Conservation (phyloP, 176 grass and related monocot species). For the Metroxylon sagu region DNA sequence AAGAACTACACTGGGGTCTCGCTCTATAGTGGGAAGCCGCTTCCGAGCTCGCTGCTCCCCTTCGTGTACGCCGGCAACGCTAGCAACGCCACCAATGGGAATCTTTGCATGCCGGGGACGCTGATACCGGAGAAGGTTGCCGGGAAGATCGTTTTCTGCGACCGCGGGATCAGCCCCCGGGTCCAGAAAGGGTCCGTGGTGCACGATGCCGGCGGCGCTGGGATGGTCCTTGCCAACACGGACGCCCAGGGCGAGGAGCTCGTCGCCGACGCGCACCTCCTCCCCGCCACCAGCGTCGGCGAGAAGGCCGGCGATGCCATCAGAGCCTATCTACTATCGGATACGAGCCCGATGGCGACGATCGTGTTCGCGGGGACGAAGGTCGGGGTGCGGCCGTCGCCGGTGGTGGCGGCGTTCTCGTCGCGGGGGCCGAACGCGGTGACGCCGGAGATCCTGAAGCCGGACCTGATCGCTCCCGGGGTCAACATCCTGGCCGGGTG, state of each 20-base stretch:
- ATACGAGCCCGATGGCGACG: slow-evolving; percentile 55
- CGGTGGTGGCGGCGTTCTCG: slow-evolving; percentile 90
- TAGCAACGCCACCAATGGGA: slow-evolving; percentile 61
- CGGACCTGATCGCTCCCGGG: slow-evolving; percentile 77
- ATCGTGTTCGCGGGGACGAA: slow-evolving; percentile 69
- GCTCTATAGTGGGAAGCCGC: slow-evolving; percentile 60
- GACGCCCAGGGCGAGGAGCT: slow-evolving; percentile 77
- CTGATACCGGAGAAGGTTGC: slow-evolving; percentile 78
- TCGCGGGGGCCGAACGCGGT: slow-evolving; percentile 72
- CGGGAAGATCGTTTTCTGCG: slow-evolving; percentile 90
- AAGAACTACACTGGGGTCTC: slow-evolving; percentile 71
- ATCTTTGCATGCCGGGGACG: slow-evolving; percentile 73
- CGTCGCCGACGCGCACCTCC: slow-evolving; percentile 72
- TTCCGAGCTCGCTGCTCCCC: slow-evolving; percentile 39
- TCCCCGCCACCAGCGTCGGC: slow-evolving; percentile 62
- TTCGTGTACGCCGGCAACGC: slow-evolving; percentile 84
- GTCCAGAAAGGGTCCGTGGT: slow-evolving; percentile 85
- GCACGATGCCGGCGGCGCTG: slow-evolving; percentile 56
- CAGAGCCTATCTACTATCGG: slow-evolving; percentile 44
- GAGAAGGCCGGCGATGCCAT: slow-evolving; percentile 59
- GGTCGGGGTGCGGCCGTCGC: slow-evolving; percentile 67
- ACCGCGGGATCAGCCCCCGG: slow-evolving; percentile 77
- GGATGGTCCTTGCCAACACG: slow-evolving; percentile 92
- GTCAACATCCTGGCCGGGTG: slow-evolving; percentile 90
- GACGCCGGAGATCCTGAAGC: slow-evolving; percentile 66